A percentile compares a stretch with the other conserved stretches of the same genome.
Conservation (phyloP, 139 green algal genomes). For the Haematococcus sp. region DNA sequence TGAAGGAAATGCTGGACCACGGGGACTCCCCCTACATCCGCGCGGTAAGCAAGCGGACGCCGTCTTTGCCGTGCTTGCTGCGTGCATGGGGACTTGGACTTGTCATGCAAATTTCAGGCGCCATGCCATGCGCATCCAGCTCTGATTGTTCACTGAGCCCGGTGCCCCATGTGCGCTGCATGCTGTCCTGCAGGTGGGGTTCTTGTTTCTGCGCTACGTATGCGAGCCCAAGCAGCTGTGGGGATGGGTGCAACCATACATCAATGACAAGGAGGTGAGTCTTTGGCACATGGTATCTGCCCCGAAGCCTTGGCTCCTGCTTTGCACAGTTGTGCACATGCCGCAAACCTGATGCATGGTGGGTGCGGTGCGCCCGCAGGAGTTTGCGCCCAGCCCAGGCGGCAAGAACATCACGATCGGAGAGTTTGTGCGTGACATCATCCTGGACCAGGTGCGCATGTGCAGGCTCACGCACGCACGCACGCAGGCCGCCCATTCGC, state of each 20-base stretch:
- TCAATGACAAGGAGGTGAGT: constrained; percentile 80
- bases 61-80: no score
- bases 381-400: constrained; percentile 63
- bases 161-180: no score
- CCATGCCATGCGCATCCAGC: background rate
- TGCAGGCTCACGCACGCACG: no score
- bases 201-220: constrained; percentile 93
- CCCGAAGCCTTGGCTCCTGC: no score
- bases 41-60: constrained; percentile 64
- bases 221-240: constrained; percentile 82
- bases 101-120: no score
- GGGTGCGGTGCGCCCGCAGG: no score
- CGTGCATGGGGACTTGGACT: no score
- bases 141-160: no score
- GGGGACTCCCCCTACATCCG: constrained; percentile 93
- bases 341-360: background rate
- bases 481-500: no score
- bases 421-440: constrained; percentile 81
- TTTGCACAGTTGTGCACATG: background rate
- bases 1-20: constrained; percentile 81
- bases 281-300: no score
- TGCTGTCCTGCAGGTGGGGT: constrained; percentile 71
- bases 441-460: constrained; percentile 80
- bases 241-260: constrained; percentile 80
- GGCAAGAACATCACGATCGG: constrained; percentile 79